Evolutionary conservation across 2,329 filamentous ascomycete genomes (phyloP), one percentile per base, ranked within the genome.

Genomic region (Colletotrichum salicis): DNA sequence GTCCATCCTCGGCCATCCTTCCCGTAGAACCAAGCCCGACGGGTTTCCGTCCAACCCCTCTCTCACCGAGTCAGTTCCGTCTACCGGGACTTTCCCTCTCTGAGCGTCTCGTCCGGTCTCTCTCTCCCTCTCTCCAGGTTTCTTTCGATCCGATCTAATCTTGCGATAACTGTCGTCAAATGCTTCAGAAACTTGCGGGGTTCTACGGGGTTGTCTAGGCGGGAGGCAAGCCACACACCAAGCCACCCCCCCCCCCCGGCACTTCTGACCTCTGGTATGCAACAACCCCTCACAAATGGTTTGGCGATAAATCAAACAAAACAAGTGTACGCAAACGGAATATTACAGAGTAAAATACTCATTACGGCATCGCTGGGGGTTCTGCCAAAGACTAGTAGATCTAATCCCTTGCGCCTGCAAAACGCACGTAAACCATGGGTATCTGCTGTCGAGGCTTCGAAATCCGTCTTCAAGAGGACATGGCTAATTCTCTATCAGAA

Each of bases 101-200:
- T 2, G 64, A 54, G 51, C 56, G 29, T 24, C 37, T 51, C 54
- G 6, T 57, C 52, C 37, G 29, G 54, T n/a, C 24, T 27, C 24
- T 27, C 24, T 27, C 24, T 27, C 24, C 24, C 37, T 29, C 12
- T n/a, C 29, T 59, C 41, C 33, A 56, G 35, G 62, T 48, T 57
- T 45, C 51, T 45, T 15, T 41, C 24, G 57, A 57, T 45, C 68
- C 51, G 55, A 66, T 67, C 51, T 51, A 27, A 24, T n/a, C 41
- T n/a, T n/a, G 19, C 15, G 19, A 48, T 48, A 48, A 2, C 41
- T 8, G 2, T 64, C 67, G 27, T 11, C 15, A 48, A 48, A 22
- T 35, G 57, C 19, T 51, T 66, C 62, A 51, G 37, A 67, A 70
- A 52, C 63, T 29, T 70, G 68, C 57, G 68, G 68, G 68, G 64